Evolutionary conservation across 257 asterid genomes (phyloP).

Genomic region (Lantana camara): DNA sequence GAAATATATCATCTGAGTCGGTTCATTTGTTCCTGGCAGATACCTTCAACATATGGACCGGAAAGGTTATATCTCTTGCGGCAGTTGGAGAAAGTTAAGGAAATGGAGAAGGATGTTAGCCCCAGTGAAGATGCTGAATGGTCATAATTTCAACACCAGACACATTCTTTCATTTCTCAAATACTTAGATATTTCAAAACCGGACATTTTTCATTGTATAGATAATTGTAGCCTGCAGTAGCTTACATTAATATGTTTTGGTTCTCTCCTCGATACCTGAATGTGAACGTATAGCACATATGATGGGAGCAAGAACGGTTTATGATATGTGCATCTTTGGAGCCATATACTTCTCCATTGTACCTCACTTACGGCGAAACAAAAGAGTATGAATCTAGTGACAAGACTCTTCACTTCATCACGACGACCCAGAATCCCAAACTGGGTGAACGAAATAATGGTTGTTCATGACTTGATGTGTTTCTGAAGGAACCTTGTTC

Average conservation of each 20-base stretch:
- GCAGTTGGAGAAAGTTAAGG: slow-evolving; percentile 94
- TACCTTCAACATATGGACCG: slow-evolving; percentile 93
- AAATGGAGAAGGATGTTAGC: slow-evolving; percentile 70
- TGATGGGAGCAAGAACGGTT: background rate
- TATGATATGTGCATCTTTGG: background rate
- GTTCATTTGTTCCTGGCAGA: slow-evolving; percentile 49
- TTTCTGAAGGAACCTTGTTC: no score
- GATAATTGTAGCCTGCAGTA: slow-evolving; percentile 36
- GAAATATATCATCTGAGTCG: slow-evolving; percentile 24
- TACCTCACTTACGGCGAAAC: no score
- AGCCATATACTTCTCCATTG: background rate
- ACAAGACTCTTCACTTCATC: no score
- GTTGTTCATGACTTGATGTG: no score
- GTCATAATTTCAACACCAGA: slow-evolving; percentile 1
- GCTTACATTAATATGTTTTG: slow-evolving; percentile 16
- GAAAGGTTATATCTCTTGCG: slow-evolving; percentile 90
- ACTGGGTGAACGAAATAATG: no score
- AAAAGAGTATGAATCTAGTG: no score
- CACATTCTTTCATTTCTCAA: slow-evolving; percentile 35
- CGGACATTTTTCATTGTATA: slow-evolving; percentile 31
- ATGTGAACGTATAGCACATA: background rate
- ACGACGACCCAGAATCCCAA: no score
- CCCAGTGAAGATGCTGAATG: slow-evolving; percentile 45
- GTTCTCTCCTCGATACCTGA: no score
- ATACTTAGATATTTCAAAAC: slow-evolving; percentile 47